Evolutionary conservation across 805 yeast genomes (phyloP).

Genomic region (Hanseniaspora thailandica): DNA sequence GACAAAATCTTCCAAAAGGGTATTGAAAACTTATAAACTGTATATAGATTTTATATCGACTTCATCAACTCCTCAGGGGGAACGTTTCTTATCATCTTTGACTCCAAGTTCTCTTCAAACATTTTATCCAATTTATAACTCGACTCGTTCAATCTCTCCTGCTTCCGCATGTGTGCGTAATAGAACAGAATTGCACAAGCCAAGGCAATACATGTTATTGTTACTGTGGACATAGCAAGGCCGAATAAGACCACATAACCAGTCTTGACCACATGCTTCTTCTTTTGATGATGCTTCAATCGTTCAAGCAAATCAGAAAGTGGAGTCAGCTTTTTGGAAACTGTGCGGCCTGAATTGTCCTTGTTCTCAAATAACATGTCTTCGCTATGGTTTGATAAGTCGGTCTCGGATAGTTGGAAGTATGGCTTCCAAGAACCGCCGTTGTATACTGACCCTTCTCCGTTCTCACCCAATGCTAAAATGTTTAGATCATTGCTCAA

Average conservation of each 20-base stretch:
- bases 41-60: constrained; percentile 15
- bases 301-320: constrained; percentile 21
- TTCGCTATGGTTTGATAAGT: constrained; percentile 19
- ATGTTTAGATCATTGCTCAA: constrained; percentile 15
- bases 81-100: constrained; percentile 48
- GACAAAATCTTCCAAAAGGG: constrained; percentile 1
- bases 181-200: constrained; percentile 26
- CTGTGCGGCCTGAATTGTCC: constrained; percentile 23
- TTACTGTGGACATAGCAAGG: constrained; percentile 52
- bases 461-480: constrained; percentile 16
- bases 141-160: constrained; percentile 29
- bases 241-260: constrained; percentile 63
- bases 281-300: constrained; percentile 16
- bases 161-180: constrained; percentile 29
- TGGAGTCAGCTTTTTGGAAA: constrained; percentile 23
- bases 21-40: background rate
- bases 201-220: constrained; percentile 33
- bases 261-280: constrained; percentile 25
- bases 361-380: constrained; percentile 30
- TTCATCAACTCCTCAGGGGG: constrained; percentile 47
- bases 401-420: constrained; percentile 13
- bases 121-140: constrained; percentile 26
- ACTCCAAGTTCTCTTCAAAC: constrained; percentile 46
- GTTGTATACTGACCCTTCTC: constrained; percentile 22
- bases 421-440: constrained; percentile 24